Base-by-base conservation (phyloP, 2,329 filamentous ascomycete genomes). In the Apiospora aurea region DNA sequence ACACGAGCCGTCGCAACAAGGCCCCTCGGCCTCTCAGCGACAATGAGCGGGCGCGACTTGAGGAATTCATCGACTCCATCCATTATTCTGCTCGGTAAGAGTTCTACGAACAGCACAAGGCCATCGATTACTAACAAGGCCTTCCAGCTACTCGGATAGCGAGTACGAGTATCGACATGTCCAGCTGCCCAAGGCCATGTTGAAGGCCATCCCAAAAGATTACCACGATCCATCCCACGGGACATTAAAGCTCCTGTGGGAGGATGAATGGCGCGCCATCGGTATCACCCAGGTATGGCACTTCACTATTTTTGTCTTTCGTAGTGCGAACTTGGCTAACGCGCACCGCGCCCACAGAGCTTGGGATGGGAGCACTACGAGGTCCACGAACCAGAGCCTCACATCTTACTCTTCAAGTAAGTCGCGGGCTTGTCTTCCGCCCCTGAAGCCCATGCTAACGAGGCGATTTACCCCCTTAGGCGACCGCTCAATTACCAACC, bases 341-440 rank as follows among this genome's bases (percentile, higher is more conserved):
- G 41, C 26, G 29, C n/a, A 24, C 47, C 34, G 34, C 47, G n/a
- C 68, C 13, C 64, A 69, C 81, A 98, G 95, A 98, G 96, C 86
- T 87, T 99, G 79, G 96, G 96, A 72, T 99, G 96, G 96, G 96
- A 98, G 82, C 96, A 99, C 83, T 99, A 99, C 82, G 96, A 99
- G 83, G 96, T 99, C 71, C 96, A 99, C 83, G 96, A 98, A 83
- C 96, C 96, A 61, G 96, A 99, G 85, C 96, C 96, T 75, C 96
- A 99, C 83, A 99, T 99, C 79, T 89, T 99, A 71, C 90, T 99
- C 44, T 99, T 99, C 90, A 99, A 99, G 96, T 98, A 86, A 83
- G 93, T 87, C 51, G 53, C 44, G 6, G 34, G 57, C 57, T 38
- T 41, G 18, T 13, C n/a, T 34, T 41, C 34, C 57, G n/a, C 8